Evolutionary conservation across 179 eudicot species (phyloP).

Genomic region (Corrigiola litoralis): DNA sequence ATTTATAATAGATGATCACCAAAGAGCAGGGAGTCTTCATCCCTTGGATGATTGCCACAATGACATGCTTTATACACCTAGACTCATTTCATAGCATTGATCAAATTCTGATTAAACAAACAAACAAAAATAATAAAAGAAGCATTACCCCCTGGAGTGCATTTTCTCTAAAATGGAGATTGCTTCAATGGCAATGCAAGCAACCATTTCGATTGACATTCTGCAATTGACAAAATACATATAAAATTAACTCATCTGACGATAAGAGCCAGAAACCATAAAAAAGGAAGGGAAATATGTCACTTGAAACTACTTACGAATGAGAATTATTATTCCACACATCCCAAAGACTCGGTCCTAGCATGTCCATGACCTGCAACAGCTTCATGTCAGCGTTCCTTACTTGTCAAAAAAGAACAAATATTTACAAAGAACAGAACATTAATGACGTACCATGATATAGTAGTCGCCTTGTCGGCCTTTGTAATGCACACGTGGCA

Average conservation of each 20-base stretch:
- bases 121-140: not conserved
- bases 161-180: slow-evolving; percentile 82
- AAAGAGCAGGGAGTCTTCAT: too few species aligned
- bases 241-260: not conserved
- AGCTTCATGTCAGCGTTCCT: not conserved
- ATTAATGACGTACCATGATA: slow-evolving; percentile 53
- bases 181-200: slow-evolving; percentile 94
- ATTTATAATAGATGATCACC: too few species aligned
- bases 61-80: too few species aligned
- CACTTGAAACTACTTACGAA: slow-evolving; percentile 40
- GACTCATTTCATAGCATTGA: too few species aligned
- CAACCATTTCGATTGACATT: slow-evolving; percentile 94
- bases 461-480: slow-evolving; percentile 76
- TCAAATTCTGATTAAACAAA: too few species aligned
- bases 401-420: not conserved
- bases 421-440: not conserved
- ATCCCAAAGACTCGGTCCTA: slow-evolving; percentile 95
- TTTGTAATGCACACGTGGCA: slow-evolving; percentile 76
- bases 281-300: not conserved
- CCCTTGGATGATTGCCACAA: too few species aligned
- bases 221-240: slow-evolving; percentile 28
- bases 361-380: slow-evolving; percentile 91
- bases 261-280: not conserved
- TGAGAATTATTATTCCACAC: slow-evolving; percentile 84
- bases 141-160: slow-evolving; percentile 65